Conservation (phyloP, 2,329 filamentous ascomycete genomes). For the Arachnomyces sp. region DNA sequence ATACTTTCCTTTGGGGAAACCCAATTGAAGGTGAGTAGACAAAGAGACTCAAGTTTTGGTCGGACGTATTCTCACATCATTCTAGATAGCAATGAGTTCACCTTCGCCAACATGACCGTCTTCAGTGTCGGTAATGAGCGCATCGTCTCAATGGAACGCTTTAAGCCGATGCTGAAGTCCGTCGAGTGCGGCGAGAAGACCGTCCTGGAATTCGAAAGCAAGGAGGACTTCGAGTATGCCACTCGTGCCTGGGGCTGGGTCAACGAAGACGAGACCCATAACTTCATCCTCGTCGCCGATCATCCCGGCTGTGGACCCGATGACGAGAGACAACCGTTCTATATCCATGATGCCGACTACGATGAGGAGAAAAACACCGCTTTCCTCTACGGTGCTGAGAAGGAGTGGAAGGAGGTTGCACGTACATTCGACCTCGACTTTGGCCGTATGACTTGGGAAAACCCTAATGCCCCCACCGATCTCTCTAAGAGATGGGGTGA, state of each 20-base stretch:
- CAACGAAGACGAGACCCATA: slow-evolving; percentile 5
- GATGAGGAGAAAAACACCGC: slow-evolving; percentile 4
- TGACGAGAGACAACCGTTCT: slow-evolving; percentile 3
- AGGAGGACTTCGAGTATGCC: slow-evolving; percentile 4
- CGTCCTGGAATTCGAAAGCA: slow-evolving; percentile 3
- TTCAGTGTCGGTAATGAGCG: slow-evolving; percentile 2
- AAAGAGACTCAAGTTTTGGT: too few relatives aligned
- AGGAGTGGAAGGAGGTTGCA: slow-evolving; percentile 5
- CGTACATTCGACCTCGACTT: slow-evolving; percentile 6
- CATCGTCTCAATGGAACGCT: slow-evolving; percentile 4
- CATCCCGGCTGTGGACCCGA: slow-evolving; percentile 4
- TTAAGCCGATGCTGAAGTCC: slow-evolving; percentile 4
- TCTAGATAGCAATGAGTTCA: slow-evolving; percentile 4
- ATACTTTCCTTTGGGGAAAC: slow-evolving; percentile 5
- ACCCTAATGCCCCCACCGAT: neutral
- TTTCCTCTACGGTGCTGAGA: slow-evolving; percentile 4
- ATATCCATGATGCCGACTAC: slow-evolving; percentile 4
- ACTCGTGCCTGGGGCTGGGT: slow-evolving; percentile 6
- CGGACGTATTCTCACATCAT: neutral
- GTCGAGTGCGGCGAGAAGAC: slow-evolving; percentile 3
- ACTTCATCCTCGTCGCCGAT: slow-evolving; percentile 6
- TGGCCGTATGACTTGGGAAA: neutral
- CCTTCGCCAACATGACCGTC: slow-evolving; percentile 7
- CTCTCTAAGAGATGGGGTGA: neutral
- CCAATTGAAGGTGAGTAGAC: neutral